Conservation (phyloP, 108 stramenopile species). For the Cylindrotheca closterium region DNA sequence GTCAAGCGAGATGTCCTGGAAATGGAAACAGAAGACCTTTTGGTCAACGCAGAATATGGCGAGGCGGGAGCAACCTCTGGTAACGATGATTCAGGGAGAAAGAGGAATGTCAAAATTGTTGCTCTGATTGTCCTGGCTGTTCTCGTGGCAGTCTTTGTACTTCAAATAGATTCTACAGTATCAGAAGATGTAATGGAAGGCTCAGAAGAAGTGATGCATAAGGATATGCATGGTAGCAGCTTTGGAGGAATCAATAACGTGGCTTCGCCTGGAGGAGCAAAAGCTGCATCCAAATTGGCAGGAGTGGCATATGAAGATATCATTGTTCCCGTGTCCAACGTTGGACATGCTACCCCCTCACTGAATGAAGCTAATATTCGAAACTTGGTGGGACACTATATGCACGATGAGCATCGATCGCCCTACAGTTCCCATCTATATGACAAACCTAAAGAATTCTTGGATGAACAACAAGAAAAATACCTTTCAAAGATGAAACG, state of each 20-base stretch:
- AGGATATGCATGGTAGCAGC: neutral
- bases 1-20: neutral
- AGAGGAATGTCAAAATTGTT: neutral
- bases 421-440: constrained; percentile 31
- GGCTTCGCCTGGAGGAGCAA: constrained; percentile 35
- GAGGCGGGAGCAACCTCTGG: neutral
- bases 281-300: constrained; percentile 17
- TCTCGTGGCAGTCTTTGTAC: neutral
- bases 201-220: neutral
- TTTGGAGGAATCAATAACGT: constrained; percentile 32
- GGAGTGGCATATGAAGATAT: constrained; percentile 7
- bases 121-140: neutral
- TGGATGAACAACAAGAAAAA: constrained; percentile 22
- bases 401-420: constrained; percentile 32
- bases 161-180: neutral
- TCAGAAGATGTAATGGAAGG: neutral
- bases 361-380: constrained; percentile 23
- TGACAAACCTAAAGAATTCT: constrained; percentile 21
- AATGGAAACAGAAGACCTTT: neutral
- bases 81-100: neutral
- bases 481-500: constrained; percentile 26
- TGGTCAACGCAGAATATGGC: neutral
- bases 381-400: constrained; percentile 31
- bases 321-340: constrained; percentile 22
- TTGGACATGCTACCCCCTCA: constrained; percentile 12